A percentile compares a stretch with the other conserved stretches of the same genome.
phyloP scores from a whole-genome alignment of 2,329 filamentous ascomycete genomes.

The Beauveria varroae region DNA sequence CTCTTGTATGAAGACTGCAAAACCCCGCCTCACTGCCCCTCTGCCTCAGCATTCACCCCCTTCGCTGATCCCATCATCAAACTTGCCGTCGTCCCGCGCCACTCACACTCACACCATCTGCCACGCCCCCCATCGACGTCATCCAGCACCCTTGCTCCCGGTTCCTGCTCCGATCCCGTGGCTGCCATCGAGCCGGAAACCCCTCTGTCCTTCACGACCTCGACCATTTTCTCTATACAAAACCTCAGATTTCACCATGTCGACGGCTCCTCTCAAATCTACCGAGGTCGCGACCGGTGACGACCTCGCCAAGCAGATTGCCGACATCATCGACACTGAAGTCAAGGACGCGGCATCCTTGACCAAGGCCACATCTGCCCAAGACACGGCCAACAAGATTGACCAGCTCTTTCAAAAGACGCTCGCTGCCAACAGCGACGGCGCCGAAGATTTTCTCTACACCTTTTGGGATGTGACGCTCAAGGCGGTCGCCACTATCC shows the following conservation, averaged over 20 bases:
- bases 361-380: conserved; percentile 11
- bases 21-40: background rate
- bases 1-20: background rate
- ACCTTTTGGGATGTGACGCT: conserved; percentile 22
- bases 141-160: conserved; percentile 1
- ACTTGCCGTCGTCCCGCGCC: background rate
- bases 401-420: conserved; percentile 18
- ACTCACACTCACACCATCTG: background rate
- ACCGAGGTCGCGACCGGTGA: conserved; percentile 6
- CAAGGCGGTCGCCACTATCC: conserved; percentile 19
- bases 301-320: conserved; percentile 13
- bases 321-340: conserved; percentile 18
- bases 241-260: background rate
- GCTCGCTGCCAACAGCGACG: conserved; percentile 13
- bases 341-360: conserved; percentile 14
- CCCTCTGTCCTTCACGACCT: background rate
- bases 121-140: background rate
- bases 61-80: background rate
- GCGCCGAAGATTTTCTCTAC: conserved; percentile 20
- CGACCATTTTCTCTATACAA: background rate
- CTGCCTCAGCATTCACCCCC: background rate
- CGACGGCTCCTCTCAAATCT: conserved; percentile 5
- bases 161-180: background rate
- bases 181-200: background rate
- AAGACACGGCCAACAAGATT: conserved; percentile 18